Base-by-base conservation (phyloP, 495 filamentous ascomycete genomes). In the Pyrenula massariospora region DNA sequence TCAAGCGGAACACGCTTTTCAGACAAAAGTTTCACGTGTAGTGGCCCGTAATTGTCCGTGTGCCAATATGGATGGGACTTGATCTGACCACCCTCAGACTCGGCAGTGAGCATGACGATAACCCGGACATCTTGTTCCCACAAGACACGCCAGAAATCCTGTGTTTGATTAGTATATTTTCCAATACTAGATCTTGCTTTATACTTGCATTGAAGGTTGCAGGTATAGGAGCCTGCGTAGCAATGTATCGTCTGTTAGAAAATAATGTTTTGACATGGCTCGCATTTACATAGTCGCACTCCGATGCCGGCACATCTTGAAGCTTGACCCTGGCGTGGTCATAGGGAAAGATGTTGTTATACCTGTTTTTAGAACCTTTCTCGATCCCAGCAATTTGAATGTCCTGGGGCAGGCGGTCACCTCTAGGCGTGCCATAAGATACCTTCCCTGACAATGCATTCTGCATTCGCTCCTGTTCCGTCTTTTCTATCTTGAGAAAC, bases 71-170 rank as follows among this genome's bases (percentile, higher is more conserved):
- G 85, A 65, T 98, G 91, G 57, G 91, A 93, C 68, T 97, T 98
- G 19, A 92, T 75, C 62, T 96, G 94, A 8, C 94, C 92, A 23
- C 93, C 88, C 74, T 98, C 93, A 22, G 84, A 75, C 67, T 98
- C 93, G n/a, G 93, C 92, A 2, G 93, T 97, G 56, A 98, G 76
- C 79, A 96, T 96, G 58, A 98, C 91, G 55, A 98, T 82, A 24
- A 97, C 87, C 54, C 91, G 84, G 22, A 94, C 83, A 65, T 96
- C 91, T 72, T 97, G 87, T 65, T 97, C 92, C 93, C 93, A 98
- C 50, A 96, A 78, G 21, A 96, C 84, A 50, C 88, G 90, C 93
- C 93, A 98, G 64, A 98, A 98, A 70, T 98, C 93, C 92, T 95
- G 68, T 48, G 24, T 10, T n/a, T n/a, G 22, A 22, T 66, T 83